These are phyloP conservation scores for Dendrothele bispora DNA, from an alignment of 768 basidiomycete genomes.

Conservation along the genomic window DNA sequence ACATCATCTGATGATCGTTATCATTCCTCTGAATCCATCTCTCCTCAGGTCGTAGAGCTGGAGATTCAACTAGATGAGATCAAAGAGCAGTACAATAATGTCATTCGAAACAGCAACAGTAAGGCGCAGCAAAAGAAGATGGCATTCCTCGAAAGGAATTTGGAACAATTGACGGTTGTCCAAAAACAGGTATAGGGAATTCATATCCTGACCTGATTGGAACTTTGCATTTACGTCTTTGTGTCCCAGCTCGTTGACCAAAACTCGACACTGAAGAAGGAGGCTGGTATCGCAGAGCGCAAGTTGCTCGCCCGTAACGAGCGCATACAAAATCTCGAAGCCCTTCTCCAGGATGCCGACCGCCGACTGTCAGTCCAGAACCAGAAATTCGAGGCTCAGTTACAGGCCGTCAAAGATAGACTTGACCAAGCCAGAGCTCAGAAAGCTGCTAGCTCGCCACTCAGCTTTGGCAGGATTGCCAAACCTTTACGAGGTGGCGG, in stretches of 20 bases:
- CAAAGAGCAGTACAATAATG: slow-evolving; percentile 98
- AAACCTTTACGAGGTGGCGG: slow-evolving; percentile 96
- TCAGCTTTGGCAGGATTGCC: slow-evolving; percentile 92
- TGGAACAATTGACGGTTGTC: slow-evolving; percentile 91
- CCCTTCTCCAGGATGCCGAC: slow-evolving; percentile 90
- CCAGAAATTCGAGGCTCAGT: slow-evolving; percentile 91
- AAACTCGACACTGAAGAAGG: slow-evolving; percentile 95
- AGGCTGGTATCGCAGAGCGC: slow-evolving; percentile 94
- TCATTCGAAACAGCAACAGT: slow-evolving; percentile 96
- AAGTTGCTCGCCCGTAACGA: slow-evolving; percentile 96
- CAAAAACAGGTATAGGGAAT: slow-evolving; percentile 95
- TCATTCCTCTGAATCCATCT: background rate
- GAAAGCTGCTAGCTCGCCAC: slow-evolving; percentile 69
- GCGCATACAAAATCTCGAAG: slow-evolving; percentile 95
- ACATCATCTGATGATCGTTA: slow-evolving; percentile 7
- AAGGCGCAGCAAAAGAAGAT: slow-evolving; percentile 99
- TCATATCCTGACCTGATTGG: background rate
- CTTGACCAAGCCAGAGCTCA: slow-evolving; percentile 91
- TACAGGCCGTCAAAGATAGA: slow-evolving; percentile 89
- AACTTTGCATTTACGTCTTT: background rate
- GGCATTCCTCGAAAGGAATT: slow-evolving; percentile 95
- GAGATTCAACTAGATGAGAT: slow-evolving; percentile 99
- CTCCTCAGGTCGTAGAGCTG: slow-evolving; percentile 87
- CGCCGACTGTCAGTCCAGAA: slow-evolving; percentile 90
- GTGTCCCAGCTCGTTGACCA: slow-evolving; percentile 87